phyloP scores from a whole-genome alignment of 2,329 filamentous ascomycete species.

The Tolypocladium album region DNA sequence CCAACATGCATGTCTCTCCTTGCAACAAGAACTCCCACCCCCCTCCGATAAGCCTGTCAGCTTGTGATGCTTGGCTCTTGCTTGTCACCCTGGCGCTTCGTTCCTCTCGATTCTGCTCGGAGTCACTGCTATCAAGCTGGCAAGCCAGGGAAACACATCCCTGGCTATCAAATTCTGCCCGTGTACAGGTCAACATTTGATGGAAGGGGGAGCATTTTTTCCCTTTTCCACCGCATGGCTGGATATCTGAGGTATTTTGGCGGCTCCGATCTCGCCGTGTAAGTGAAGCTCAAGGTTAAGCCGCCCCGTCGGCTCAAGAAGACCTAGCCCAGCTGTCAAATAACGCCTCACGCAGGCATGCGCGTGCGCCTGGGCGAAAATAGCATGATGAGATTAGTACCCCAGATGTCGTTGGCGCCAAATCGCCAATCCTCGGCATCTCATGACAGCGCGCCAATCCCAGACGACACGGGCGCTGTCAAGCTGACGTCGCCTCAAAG shows the following conservation, averaged over 20 bases:
- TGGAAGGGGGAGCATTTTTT: no score
- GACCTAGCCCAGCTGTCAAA: background rate
- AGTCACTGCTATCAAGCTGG: background rate
- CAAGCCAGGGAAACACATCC: no score
- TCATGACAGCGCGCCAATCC: background rate
- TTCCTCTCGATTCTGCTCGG: background rate
- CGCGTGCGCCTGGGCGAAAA: background rate
- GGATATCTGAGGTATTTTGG: background rate
- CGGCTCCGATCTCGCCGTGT: no score
- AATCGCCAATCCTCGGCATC: background rate
- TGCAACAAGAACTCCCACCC: slow-evolving; percentile 1
- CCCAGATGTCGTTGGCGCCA: background rate
- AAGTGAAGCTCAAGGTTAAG: background rate
- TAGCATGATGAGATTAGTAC: background rate
- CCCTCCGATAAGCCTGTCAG: background rate
- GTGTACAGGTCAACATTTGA: no score
- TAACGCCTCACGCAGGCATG: background rate
- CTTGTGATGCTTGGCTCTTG: background rate
- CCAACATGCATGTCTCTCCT: slow-evolving; percentile 5
- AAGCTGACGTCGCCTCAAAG: background rate
- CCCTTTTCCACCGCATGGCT: no score
- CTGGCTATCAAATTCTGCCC: no score
- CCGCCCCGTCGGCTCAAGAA: background rate
- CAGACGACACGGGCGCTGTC: background rate
- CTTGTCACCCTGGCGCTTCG: background rate